These are phyloP conservation scores for Elsinoe arachidis DNA, from an alignment of 2,329 filamentous ascomycete genomes.

Conservation along the genomic window DNA sequence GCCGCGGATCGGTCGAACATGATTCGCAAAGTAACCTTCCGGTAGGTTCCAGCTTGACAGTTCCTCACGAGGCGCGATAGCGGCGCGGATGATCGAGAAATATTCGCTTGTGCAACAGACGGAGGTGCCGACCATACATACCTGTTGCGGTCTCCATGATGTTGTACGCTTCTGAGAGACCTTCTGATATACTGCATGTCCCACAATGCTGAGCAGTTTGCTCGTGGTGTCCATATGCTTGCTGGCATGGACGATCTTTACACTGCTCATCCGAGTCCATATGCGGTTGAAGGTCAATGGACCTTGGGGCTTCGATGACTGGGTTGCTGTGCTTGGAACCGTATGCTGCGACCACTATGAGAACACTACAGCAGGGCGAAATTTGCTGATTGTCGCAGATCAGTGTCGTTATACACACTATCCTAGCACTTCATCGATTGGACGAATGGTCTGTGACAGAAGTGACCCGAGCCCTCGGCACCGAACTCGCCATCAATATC, in stretches of 20 bases:
- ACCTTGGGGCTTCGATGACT: constrained; percentile 2
- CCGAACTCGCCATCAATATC: not conserved
- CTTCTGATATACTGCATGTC: not conserved
- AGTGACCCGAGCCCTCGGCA: not conserved
- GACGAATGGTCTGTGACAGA: not conserved
- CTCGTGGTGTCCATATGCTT: constrained; percentile 4
- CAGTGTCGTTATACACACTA: not conserved
- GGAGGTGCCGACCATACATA: not conserved
- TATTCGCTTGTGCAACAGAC: not conserved
- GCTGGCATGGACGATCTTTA: constrained; percentile 5
- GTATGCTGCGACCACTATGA: not conserved
- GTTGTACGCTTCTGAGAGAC: not conserved
- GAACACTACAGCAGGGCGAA: too few relatives aligned
- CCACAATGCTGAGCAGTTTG: not conserved
- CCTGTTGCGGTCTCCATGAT: not conserved
- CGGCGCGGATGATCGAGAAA: not conserved
- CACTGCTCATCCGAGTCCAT: not conserved
- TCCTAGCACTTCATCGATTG: not conserved
- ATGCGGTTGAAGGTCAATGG: constrained; percentile 4
- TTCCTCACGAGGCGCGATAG: not conserved
- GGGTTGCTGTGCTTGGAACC: not conserved
- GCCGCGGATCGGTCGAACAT: not conserved
- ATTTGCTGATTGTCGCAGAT: not conserved
- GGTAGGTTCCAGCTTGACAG: not conserved
- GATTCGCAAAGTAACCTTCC: not conserved